Percentiles rank a stretch among this genome's conserved stretches.
These are phyloP conservation scores for Lasiodiplodia hormozganensis DNA, from an alignment of 2,329 filamentous ascomycete genomes.

Conservation along the genomic window DNA sequence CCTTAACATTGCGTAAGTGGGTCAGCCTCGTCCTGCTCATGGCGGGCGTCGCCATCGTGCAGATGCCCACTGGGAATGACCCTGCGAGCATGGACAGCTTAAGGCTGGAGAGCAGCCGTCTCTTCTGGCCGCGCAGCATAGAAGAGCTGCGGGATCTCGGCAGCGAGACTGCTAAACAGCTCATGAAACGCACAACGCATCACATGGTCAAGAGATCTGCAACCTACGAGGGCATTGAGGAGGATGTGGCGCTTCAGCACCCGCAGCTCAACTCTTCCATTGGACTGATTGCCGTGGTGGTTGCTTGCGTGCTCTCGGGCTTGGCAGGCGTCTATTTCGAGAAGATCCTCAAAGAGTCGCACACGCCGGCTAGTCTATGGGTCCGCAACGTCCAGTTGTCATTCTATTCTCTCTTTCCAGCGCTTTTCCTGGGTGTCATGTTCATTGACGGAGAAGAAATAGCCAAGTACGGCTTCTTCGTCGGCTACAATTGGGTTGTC, in stretches of 20 bases:
- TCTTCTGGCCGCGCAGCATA: slow-evolving; percentile 78
- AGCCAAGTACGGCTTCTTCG: slow-evolving; percentile 85
- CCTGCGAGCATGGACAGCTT: slow-evolving; percentile 63
- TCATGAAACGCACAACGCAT: slow-evolving; percentile 55
- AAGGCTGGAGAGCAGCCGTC: slow-evolving; percentile 62
- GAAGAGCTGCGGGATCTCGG: slow-evolving; percentile 75
- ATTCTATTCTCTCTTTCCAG: slow-evolving; percentile 91
- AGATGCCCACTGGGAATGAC: slow-evolving; percentile 70
- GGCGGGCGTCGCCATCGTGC: slow-evolving; percentile 83
- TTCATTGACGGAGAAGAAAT: slow-evolving; percentile 88
- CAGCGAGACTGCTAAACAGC: slow-evolving; percentile 55
- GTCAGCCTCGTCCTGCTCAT: slow-evolving; percentile 79
- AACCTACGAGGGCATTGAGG: slow-evolving; percentile 86
- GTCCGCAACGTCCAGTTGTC: slow-evolving; percentile 93
- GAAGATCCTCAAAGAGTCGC: slow-evolving; percentile 89
- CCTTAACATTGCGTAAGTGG: slow-evolving; percentile 78
- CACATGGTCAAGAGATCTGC: slow-evolving; percentile 66
- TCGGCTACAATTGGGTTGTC: slow-evolving; percentile 91
- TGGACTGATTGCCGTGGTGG: slow-evolving; percentile 78
- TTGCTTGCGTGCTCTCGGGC: slow-evolving; percentile 81
- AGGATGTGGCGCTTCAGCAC: slow-evolving; percentile 60
- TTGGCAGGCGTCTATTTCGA: slow-evolving; percentile 88
- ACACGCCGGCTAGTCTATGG: slow-evolving; percentile 80
- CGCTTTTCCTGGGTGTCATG: slow-evolving; percentile 83
- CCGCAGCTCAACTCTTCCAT: slow-evolving; percentile 77